Base-by-base conservation (phyloP, 2,329 filamentous ascomycete species). In the Sporothrix mexicana region DNA sequence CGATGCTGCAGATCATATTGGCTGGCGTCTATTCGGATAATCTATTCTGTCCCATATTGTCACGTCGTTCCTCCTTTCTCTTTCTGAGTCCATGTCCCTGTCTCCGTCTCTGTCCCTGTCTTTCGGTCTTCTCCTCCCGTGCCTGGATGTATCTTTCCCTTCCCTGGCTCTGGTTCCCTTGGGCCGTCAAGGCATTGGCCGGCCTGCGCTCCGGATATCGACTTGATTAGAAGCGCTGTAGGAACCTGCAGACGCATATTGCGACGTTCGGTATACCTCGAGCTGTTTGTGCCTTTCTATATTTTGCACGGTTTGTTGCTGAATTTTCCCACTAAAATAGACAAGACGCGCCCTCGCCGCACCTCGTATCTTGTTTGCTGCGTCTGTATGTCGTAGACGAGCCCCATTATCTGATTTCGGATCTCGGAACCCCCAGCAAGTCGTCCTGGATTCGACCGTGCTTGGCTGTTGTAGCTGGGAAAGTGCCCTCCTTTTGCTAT, bases 221-320 rank as follows among this genome's bases (percentile, higher is more conserved):
- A 62, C 43, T 20, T 10, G 23, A 57, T 20, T 53, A 53, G 9
- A 53, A 13, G 15, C 17, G 20, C 17, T 62, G 30, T 62, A 43
- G 59, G 59, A 62, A 43, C 59, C 59, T 2, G 36, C 59, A 20
- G 15, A 43, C 17, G 17, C 30, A 62, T 20, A 62, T 62, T 62
- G 59, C 30, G 7, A n/a, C 17, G 55, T 23, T 57, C 30, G 51
- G 7, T 20, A 20, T 36, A 36, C 30, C 30, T 36, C 10, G 51
- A 53, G 30, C 30, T 36, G 5, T 36, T 36, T 36, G 30, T 36
- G 30, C 30, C 7, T 36, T 36, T 36, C 4, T 36, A 36, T 36
- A 36, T 36, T 36, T 36, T 36, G 30, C 7, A 36, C 30, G 4
- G 30, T 36, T 36, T 36, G 30, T 36, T 36, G 30, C 7, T 4